These are phyloP conservation scores for Penicillium psychrofluorescens DNA, from an alignment of 495 filamentous ascomycete genomes.

Conservation along the genomic window DNA sequence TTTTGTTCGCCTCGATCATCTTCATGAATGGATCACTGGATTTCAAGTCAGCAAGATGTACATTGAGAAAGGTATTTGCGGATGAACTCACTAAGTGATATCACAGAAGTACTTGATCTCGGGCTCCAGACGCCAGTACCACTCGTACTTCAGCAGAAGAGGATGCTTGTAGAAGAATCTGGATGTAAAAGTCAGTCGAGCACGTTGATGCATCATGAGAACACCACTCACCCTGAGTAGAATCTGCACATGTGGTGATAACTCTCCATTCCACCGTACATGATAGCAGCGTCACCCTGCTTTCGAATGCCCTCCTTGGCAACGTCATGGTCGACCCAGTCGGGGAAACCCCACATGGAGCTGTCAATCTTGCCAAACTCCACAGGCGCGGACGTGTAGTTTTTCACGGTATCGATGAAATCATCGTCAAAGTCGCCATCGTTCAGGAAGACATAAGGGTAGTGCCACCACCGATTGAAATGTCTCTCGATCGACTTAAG, in stretches of 20 bases:
- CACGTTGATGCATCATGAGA: background rate
- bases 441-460: constrained; percentile 98
- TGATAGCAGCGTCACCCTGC: constrained; percentile 96
- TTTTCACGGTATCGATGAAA: constrained; percentile 81
- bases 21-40: constrained; percentile 86
- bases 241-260: constrained; percentile 99
- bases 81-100: constrained; percentile 82
- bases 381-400: constrained; percentile 78
- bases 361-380: constrained; percentile 94
- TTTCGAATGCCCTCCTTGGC: constrained; percentile 92
- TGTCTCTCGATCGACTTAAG: constrained; percentile 97
- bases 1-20: constrained; percentile 92
- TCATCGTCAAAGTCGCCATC: constrained; percentile 92
- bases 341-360: constrained; percentile 91
- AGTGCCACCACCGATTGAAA: constrained; percentile 99
- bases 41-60: constrained; percentile 15
- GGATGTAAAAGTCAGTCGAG: constrained; percentile 6
- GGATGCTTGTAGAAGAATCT: constrained; percentile 98
- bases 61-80: background rate
- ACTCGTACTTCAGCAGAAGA: constrained; percentile 92
- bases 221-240: constrained; percentile 76
- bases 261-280: constrained; percentile 99
- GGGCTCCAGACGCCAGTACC: constrained; percentile 99
- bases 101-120: constrained; percentile 99
- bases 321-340: constrained; percentile 90